These are phyloP conservation scores for Cicer yamashitae DNA, from an alignment of 306 rosid species.

Conservation along the genomic window DNA sequence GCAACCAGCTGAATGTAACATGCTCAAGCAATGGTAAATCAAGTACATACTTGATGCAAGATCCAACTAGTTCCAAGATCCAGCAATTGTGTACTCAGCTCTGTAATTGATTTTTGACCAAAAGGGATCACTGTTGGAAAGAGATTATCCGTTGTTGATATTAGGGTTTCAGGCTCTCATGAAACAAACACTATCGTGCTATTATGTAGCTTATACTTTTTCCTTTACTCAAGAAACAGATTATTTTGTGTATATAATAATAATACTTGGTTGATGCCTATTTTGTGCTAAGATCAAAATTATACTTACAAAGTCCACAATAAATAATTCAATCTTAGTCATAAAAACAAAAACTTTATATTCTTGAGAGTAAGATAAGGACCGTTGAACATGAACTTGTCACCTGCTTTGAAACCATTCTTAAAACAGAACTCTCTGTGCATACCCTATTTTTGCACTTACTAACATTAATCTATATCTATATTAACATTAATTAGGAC, in stretches of 20 bases:
- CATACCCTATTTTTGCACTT: too few species aligned
- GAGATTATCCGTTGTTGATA: conserved; percentile 44
- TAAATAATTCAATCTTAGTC: too few species aligned
- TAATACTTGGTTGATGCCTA: conserved; percentile 7
- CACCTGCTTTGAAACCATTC: too few species aligned
- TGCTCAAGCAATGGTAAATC: conserved; percentile 84
- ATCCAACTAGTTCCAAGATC: conserved; percentile 70
- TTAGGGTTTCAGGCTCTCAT: conserved; percentile 37
- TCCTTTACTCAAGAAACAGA: conserved; percentile 6
- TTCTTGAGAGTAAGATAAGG: too few species aligned
- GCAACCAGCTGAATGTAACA: conserved; percentile 72
- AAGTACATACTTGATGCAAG: conserved; percentile 45
- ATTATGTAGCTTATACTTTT: conserved; percentile 31
- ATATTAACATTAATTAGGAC: too few species aligned
- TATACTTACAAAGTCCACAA: neutral
- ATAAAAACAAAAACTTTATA: too few species aligned
- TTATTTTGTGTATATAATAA: conserved; percentile 34
- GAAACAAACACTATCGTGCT: conserved; percentile 26
- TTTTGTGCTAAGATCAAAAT: conserved; percentile 31
- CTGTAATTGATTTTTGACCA: conserved; percentile 61
- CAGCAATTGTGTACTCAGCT: conserved; percentile 76
- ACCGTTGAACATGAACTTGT: too few species aligned
- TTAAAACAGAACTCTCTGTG: too few species aligned
- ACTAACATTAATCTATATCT: too few species aligned
- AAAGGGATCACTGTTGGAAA: conserved; percentile 26